Percentiles rank a stretch among this genome's conserved stretches.
Evolutionary conservation across 2,329 filamentous ascomycete genomes (phyloP).

Genomic region (Colletotrichum lupini): DNA sequence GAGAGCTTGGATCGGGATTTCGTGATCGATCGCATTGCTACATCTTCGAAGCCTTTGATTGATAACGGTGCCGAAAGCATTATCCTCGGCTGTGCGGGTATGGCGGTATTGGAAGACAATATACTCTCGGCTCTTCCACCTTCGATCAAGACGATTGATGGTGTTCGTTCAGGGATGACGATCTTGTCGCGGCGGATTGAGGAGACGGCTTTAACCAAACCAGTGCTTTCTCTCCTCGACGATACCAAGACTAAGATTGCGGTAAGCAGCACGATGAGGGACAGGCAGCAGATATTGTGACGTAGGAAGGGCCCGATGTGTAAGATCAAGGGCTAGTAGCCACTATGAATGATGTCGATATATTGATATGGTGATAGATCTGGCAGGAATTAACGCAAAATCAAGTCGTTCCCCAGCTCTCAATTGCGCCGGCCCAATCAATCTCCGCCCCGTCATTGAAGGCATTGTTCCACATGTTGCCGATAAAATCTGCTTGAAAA

Average conservation of each 20-base stretch:
- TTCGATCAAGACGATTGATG: neutral
- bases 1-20: conserved; percentile 1
- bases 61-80: conserved; percentile 12
- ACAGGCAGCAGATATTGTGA: neutral
- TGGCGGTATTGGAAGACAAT: conserved; percentile 11
- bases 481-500: conserved; percentile 19
- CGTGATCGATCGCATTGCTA: conserved; percentile 10
- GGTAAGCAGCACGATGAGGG: neutral
- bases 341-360: neutral
- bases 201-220: neutral
- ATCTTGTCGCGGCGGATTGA: neutral
- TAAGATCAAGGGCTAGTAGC: neutral
- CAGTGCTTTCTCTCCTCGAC: no score
- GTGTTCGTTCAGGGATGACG: conserved; percentile 20
- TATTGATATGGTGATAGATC: neutral
- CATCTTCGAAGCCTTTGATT: neutral
- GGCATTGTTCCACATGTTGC: conserved; percentile 23
- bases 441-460: conserved; percentile 24
- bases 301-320: neutral
- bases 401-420: conserved; percentile 9
- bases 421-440: conserved; percentile 17
- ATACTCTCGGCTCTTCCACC: neutral
- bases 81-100: conserved; percentile 28
- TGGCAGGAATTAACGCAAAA: neutral
- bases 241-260: neutral